Conservation (phyloP, 2,329 filamentous ascomycete genomes). For the Cyphellophora attinorum region DNA sequence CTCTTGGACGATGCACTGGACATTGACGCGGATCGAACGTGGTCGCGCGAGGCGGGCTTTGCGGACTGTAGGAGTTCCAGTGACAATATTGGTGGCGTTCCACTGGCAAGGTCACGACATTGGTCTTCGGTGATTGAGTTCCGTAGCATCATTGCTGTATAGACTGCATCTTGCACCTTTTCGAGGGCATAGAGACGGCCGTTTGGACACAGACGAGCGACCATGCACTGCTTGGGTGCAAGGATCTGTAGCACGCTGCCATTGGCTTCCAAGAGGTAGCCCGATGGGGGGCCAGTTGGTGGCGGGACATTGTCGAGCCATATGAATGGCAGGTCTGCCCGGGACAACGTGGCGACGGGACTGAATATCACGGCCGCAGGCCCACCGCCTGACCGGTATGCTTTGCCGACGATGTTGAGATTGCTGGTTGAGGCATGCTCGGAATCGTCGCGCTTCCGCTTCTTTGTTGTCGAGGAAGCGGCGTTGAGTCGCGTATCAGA, state of each 20-base stretch:
- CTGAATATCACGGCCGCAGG: slow-evolving; percentile 5
- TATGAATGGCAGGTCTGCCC: slow-evolving; percentile 15
- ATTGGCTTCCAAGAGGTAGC: slow-evolving; percentile 10
- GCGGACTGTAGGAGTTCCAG: slow-evolving; percentile 8
- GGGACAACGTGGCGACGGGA: slow-evolving; percentile 12
- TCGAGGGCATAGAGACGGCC: slow-evolving; percentile 17
- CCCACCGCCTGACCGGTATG: not conserved
- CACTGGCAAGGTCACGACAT: slow-evolving; percentile 13
- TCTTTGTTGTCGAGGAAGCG: not conserved
- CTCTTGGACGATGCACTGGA: slow-evolving; percentile 5
- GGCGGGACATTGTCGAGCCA: slow-evolving; percentile 11
- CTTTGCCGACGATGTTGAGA: not conserved
- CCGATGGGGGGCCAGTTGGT: slow-evolving; percentile 1
- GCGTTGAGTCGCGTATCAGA: not conserved
- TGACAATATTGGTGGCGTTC: slow-evolving; percentile 8
- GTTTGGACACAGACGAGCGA: slow-evolving; percentile 12
- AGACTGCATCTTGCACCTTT: slow-evolving; percentile 8
- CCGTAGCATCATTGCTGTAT: slow-evolving; percentile 10
- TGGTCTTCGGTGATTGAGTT: slow-evolving; percentile 14
- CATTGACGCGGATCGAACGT: slow-evolving; percentile 7
- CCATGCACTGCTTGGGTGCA: slow-evolving; percentile 10
- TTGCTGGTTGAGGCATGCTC: not conserved
- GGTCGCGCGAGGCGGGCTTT: not conserved
- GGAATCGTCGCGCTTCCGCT: slow-evolving; percentile 1
- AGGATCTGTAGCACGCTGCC: slow-evolving; percentile 11